phyloP scores from a whole-genome alignment of 768 basidiomycete species.

The Mycena kentingensis region DNA sequence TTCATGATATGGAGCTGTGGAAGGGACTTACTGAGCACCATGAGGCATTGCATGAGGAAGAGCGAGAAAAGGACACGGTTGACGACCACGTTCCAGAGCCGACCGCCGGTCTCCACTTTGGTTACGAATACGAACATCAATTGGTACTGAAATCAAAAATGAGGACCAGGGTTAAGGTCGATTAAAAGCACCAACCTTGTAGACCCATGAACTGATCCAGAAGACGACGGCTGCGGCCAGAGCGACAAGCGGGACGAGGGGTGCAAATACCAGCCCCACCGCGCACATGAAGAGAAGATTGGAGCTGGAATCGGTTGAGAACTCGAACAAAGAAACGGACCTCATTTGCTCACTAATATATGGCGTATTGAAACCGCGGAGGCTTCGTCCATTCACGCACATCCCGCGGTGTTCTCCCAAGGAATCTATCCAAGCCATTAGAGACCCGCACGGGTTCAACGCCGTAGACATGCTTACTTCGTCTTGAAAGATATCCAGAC shows the following conservation, averaged over 20 bases:
- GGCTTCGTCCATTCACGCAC: constrained; percentile 79
- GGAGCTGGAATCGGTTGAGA: constrained; percentile 21
- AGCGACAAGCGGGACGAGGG: constrained; percentile 78
- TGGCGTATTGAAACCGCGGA: constrained; percentile 71
- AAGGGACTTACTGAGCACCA: constrained; percentile 65
- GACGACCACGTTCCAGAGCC: constrained; percentile 77
- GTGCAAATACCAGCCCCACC: constrained; percentile 81
- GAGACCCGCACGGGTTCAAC: background rate
- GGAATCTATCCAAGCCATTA: constrained; percentile 42
- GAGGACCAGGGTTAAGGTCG: background rate
- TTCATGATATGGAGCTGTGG: constrained; percentile 5
- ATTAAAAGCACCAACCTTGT: constrained; percentile 45
- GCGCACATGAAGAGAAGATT: constrained; percentile 67
- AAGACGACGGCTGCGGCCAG: constrained; percentile 72
- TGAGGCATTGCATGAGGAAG: constrained; percentile 74
- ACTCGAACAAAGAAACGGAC: background rate
- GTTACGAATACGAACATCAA: constrained; percentile 82
- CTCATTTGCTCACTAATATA: constrained; percentile 59
- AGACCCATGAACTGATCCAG: constrained; percentile 71
- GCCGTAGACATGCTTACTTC: constrained; percentile 36
- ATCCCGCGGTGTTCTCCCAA: constrained; percentile 77
- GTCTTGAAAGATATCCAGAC: constrained; percentile 61
- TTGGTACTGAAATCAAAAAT: constrained; percentile 49
- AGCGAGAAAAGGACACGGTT: constrained; percentile 71
- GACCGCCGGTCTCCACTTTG: constrained; percentile 79